Evolutionary conservation across 805 yeast species (phyloP), one percentile per base, ranked within the genome.

Genomic region (Saccharomycodes ludwigii): DNA sequence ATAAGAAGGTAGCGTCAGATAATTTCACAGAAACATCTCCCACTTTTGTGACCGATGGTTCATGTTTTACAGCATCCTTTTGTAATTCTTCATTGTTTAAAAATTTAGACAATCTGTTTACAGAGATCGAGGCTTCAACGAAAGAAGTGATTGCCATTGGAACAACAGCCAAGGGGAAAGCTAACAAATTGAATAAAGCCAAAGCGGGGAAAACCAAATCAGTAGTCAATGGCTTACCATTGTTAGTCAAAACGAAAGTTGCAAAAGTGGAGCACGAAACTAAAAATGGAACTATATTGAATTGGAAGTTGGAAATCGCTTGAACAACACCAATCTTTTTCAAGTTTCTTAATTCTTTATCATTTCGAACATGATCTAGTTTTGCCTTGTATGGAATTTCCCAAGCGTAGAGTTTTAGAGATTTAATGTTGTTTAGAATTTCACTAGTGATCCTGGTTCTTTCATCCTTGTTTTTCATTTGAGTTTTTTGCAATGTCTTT

Each of bases 351-450:
- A 86, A 68, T 56, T 86, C 95, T 45, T 77, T 76, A 28, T 82
- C 82, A 50, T 88, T 84, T 67, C 99, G 78, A 15, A 88, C 94
- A 47, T 74, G 60, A 41, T 72, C 71, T 36, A 93, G 64, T 44
- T 78, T 79, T 18, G 65, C 68, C 47, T 72, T 70, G 52, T 83
- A 85, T 3, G 97, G 94, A 20, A 53, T 60, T 58, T 91, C 99
- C 99, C 99, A 91, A 3, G 93, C 94, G 49, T 91, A 91, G 30
- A 93, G 66, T 54, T 91, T 91, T 52, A 91, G 65, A 9, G 95
- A 83, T 59, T 85, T 88, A 54, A 91, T 83, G 48, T 86, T 88
- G 53, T 82, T 83, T 52, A 88, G 65, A 34, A 88, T 81, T 52
- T 88, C 96, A 39, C 83, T 75, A 34, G 84, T 79, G 27, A 86